phyloP scores from a whole-genome alignment of 495 filamentous ascomycete genomes.

The Penicillium manginii region DNA sequence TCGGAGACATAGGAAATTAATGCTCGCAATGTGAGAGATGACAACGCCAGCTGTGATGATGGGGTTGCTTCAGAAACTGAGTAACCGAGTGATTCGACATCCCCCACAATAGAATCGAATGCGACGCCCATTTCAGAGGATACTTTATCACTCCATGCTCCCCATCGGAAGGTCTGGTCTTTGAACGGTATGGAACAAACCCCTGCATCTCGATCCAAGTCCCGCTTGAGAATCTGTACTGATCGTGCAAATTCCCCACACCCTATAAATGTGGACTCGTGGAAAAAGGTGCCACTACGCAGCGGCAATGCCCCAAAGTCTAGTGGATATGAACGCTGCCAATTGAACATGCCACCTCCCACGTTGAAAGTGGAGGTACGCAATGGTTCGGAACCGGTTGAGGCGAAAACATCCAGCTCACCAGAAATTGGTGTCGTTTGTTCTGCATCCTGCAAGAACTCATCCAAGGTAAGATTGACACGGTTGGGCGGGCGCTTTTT shows the following conservation, averaged over 20 bases:
- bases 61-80: constrained; percentile 4
- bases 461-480: constrained; percentile 45
- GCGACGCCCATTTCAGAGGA: constrained; percentile 68
- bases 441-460: constrained; percentile 26
- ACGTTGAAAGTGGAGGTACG: constrained; percentile 13
- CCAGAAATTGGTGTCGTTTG: constrained; percentile 17
- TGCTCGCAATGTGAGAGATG: constrained; percentile 31
- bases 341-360: constrained; percentile 52
- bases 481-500: constrained; percentile 57
- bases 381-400: constrained; percentile 1
- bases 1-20: constrained; percentile 54
- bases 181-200: constrained; percentile 46
- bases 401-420: constrained; percentile 13
- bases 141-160: constrained; percentile 67
- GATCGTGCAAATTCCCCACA: constrained; percentile 65
- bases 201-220: constrained; percentile 39
- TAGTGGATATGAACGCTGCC: constrained; percentile 62
- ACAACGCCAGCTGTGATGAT: constrained; percentile 3
- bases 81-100: constrained; percentile 20
- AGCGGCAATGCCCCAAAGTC: constrained; percentile 77
- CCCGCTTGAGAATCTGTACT: constrained; percentile 36
- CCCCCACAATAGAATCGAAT: constrained; percentile 55
- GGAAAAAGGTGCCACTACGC: constrained; percentile 70
- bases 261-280: constrained; percentile 75
- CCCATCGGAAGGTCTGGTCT: constrained; percentile 62